Evolutionary conservation across 2,329 filamentous ascomycete species (phyloP).

Genomic region (Nigrospora osmanthi): DNA sequence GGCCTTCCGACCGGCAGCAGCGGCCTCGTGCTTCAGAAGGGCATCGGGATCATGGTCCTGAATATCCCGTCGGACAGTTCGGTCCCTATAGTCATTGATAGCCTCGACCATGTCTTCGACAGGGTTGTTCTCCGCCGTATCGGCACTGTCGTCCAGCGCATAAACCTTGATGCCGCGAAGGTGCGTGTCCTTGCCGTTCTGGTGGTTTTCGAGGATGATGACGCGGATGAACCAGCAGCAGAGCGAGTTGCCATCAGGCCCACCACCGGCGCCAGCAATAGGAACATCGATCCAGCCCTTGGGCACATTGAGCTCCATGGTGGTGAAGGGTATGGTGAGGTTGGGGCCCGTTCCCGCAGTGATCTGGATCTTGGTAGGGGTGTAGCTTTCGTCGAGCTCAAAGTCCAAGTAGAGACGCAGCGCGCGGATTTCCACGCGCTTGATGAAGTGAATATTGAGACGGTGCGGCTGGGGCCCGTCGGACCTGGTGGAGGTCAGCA

Average conservation of each 20-base stretch:
- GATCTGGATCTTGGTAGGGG: constrained; percentile 85
- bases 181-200: constrained; percentile 99
- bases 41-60: constrained; percentile 23
- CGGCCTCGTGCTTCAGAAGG: constrained; percentile 19
- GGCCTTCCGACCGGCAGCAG: constrained; percentile 19
- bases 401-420: constrained; percentile 88
- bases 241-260: constrained; percentile 63
- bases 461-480: constrained; percentile 79
- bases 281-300: constrained; percentile 88
- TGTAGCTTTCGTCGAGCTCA: constrained; percentile 89
- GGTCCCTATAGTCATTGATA: constrained; percentile 20
- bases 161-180: constrained; percentile 87
- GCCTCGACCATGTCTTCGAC: constrained; percentile 23
- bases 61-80: constrained; percentile 16
- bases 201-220: constrained; percentile 89
- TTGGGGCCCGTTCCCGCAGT: constrained; percentile 86
- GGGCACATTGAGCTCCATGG: constrained; percentile 70
- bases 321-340: constrained; percentile 80
- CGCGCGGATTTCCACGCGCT: constrained; percentile 68
- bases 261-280: constrained; percentile 43
- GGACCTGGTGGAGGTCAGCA: constrained; percentile 39
- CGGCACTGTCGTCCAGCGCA: constrained; percentile 40
- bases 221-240: constrained; percentile 87
- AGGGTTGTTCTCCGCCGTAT: constrained; percentile 27
- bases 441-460: constrained; percentile 79